These are phyloP conservation scores for Crataegus laevigata DNA, from an alignment of 306 rosid genomes.

Conservation along the genomic window DNA sequence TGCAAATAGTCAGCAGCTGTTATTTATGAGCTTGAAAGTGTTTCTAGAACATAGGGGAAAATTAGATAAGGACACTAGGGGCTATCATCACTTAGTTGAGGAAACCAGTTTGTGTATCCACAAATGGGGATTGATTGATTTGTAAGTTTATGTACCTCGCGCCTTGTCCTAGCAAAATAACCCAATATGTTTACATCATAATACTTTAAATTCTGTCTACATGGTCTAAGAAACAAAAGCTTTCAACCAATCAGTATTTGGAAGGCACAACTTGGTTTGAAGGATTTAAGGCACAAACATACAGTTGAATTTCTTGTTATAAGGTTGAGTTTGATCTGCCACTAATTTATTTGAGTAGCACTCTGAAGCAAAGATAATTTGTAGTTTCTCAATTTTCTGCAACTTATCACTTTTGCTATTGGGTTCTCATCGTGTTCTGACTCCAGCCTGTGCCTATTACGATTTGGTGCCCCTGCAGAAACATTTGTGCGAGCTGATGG, in stretches of 20 bases:
- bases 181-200: background rate
- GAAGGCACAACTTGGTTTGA: background rate
- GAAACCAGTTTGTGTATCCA: background rate
- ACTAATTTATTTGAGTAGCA: background rate
- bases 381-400: conserved; percentile 20
- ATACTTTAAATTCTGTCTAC: background rate
- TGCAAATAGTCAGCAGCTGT: background rate
- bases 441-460: conserved; percentile 12
- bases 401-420: conserved; percentile 15
- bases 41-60: background rate
- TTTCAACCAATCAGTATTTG: background rate
- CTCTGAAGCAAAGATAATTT: background rate
- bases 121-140: no score
- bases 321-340: background rate
- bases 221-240: background rate
- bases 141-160: no score
- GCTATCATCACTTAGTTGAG: background rate
- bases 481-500: conserved; percentile 99
- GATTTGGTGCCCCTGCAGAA: conserved; percentile 61
- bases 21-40: background rate
- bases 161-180: no score
- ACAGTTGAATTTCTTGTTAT: background rate
- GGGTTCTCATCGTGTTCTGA: conserved; percentile 17
- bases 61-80: background rate
- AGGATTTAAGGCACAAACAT: background rate